These are phyloP conservation scores for Saturnispora galanensis DNA, from an alignment of 805 yeast species.

Conservation along the genomic window DNA sequence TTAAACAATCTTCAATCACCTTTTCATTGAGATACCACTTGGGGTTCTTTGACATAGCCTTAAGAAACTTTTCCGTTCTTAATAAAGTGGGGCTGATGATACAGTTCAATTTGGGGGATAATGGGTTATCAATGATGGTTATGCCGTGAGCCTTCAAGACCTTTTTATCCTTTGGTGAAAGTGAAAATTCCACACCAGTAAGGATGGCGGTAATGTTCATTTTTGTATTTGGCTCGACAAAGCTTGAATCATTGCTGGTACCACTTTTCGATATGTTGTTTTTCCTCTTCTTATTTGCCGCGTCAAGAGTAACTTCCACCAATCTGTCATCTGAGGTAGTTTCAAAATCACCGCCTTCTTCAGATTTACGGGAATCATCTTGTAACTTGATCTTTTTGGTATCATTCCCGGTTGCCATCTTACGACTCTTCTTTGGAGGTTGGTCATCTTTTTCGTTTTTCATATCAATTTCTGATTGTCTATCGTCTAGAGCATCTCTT, in stretches of 20 bases:
- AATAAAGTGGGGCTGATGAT: slow-evolving; percentile 74
- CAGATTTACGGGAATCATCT: not conserved
- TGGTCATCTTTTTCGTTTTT: not conserved
- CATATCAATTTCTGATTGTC: not conserved
- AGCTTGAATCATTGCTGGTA: not conserved
- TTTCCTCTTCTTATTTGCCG: not conserved
- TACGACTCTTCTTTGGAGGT: not conserved
- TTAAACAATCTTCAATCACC: slow-evolving; percentile 26
- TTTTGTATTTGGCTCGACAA: slow-evolving; percentile 17
- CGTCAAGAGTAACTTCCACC: too few relatives aligned
- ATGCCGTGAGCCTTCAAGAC: slow-evolving; percentile 49
- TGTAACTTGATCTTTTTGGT: too few relatives aligned
- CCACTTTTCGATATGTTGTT: too few relatives aligned
- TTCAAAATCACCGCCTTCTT: not conserved
- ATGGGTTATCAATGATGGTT: slow-evolving; percentile 32
- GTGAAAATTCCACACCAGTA: slow-evolving; percentile 54
- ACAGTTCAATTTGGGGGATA: slow-evolving; percentile 30
- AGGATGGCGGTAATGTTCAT: slow-evolving; percentile 40
- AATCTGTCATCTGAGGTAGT: not conserved
- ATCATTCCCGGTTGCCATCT: too few relatives aligned
- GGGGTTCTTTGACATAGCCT: slow-evolving; percentile 50
- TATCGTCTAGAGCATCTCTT: not conserved
- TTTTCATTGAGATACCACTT: slow-evolving; percentile 45
- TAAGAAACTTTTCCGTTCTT: slow-evolving; percentile 80
- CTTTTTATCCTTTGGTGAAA: slow-evolving; percentile 34